A percentile compares a stretch with the other conserved stretches of the same genome.
phyloP scores from a whole-genome alignment of 106 monocot genomes.

The Acorus gramineus region DNA sequence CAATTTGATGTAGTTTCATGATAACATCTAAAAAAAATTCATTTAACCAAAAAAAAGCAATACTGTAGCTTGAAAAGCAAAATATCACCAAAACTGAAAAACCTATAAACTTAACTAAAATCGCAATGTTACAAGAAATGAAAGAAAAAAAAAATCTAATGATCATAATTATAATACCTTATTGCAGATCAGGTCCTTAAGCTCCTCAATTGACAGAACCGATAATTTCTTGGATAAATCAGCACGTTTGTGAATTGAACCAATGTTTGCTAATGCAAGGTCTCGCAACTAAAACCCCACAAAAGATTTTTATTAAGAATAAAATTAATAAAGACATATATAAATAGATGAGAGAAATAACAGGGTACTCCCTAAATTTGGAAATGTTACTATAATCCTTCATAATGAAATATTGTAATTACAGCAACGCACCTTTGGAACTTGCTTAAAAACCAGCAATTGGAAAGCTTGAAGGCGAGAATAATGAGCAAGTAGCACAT shows the following conservation, averaged over 20 bases:
- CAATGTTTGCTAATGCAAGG: constrained; percentile 78
- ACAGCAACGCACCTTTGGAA: constrained; percentile 56
- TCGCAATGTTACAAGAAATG: not conserved
- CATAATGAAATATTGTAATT: no score
- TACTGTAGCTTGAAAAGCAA: not conserved
- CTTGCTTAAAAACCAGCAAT: constrained; percentile 81
- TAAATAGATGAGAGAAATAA: not conserved
- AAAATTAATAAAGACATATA: not conserved
- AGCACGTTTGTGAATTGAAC: constrained; percentile 77
- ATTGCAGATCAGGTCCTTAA: constrained; percentile 81
- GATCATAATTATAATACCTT: constrained; percentile 43
- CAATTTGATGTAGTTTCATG: no score
- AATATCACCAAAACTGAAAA: not conserved
- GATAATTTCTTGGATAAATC: constrained; percentile 86
- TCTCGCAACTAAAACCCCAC: constrained; percentile 47
- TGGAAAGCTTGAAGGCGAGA: constrained; percentile 95
- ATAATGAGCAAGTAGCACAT: constrained; percentile 84
- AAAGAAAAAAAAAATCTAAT: not conserved
- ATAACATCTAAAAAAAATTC: no score
- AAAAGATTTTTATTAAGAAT: not conserved
- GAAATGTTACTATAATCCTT: no score
- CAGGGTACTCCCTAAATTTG: not conserved
- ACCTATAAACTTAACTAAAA: not conserved
- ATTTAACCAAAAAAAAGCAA: no score
- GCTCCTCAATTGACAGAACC: constrained; percentile 58